These are phyloP conservation scores for Coprinopsis marcescibilis DNA, from an alignment of 768 basidiomycete species.

Conservation along the genomic window DNA sequence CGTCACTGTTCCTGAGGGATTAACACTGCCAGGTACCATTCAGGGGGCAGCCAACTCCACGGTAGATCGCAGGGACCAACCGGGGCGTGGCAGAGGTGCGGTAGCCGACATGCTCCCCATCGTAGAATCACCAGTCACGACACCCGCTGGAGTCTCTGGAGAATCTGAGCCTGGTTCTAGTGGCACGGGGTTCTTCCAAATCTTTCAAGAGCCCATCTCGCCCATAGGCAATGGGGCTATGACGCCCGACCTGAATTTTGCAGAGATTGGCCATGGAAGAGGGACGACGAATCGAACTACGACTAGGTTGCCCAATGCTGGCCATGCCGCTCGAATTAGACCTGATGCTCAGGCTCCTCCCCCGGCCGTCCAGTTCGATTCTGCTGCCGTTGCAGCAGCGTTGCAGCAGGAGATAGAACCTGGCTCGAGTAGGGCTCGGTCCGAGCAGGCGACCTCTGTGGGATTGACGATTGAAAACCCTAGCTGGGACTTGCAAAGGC, in stretches of 20 bases:
- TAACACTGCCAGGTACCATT: too few relatives aligned
- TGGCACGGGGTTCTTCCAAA: conserved; percentile 40
- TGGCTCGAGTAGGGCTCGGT: conserved; percentile 12
- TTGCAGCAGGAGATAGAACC: conserved; percentile 12
- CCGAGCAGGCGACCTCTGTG: conserved; percentile 12
- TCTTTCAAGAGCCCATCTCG: conserved; percentile 40
- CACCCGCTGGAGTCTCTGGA: conserved; percentile 30
- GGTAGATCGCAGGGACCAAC: conserved; percentile 23
- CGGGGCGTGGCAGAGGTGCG: conserved; percentile 25
- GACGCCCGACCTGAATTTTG: conserved; percentile 70
- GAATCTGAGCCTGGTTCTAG: neutral
- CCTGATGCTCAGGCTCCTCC: conserved; percentile 7
- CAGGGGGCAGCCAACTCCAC: neutral
- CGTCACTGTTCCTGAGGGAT: conserved; percentile 10
- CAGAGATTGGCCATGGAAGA: conserved; percentile 73
- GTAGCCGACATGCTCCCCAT: conserved; percentile 51
- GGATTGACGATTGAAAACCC: neutral
- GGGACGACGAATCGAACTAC: conserved; percentile 30
- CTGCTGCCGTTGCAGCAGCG: neutral
- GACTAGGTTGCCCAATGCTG: conserved; percentile 6
- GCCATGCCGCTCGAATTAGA: conserved; percentile 11
- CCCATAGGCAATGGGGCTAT: conserved; percentile 47
- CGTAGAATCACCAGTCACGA: conserved; percentile 39
- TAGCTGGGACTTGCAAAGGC: neutral
- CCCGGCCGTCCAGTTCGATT: conserved; percentile 17